Percentiles rank a stretch among this genome's conserved stretches.
Evolutionary conservation across 306 rosid genomes (phyloP).

Genomic region (Lablab purpureus): DNA sequence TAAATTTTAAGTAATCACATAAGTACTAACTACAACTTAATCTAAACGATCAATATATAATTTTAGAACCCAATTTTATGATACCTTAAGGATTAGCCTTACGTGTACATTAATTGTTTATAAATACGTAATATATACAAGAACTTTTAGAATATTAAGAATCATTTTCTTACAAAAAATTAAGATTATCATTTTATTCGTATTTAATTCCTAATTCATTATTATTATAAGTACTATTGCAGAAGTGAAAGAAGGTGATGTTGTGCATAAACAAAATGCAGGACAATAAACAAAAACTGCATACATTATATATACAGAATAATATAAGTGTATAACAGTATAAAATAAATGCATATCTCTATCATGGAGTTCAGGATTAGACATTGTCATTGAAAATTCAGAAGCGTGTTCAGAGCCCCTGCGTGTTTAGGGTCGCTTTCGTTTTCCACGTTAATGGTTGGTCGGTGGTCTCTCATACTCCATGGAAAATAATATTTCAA

Average conservation of each 20-base stretch:
- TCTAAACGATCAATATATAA: no score
- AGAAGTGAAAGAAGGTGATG: neutral
- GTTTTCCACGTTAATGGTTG: conserved; percentile 30
- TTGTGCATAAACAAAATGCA: neutral
- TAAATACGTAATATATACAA: neutral
- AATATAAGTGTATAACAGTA: neutral
- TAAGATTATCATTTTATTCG: neutral
- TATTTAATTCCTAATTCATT: neutral
- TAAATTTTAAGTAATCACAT: no score
- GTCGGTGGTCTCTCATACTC: conserved; percentile 29
- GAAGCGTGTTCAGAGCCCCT: conserved; percentile 24
- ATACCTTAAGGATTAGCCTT: neutral
- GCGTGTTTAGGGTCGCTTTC: conserved; percentile 31
- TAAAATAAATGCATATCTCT: neutral
- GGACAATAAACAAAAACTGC: no score
- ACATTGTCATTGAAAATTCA: neutral
- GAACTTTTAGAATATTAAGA: neutral
- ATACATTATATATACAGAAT: no score
- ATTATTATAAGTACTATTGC: neutral
- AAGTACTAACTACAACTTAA: no score
- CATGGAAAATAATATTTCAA: neutral
- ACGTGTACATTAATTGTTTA: neutral
- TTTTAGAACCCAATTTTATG: no score
- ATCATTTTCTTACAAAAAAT: no score
- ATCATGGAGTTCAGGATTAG: neutral